Base-by-base conservation (phyloP, 129 eudicot species). In the Artemisia tridentata region DNA sequence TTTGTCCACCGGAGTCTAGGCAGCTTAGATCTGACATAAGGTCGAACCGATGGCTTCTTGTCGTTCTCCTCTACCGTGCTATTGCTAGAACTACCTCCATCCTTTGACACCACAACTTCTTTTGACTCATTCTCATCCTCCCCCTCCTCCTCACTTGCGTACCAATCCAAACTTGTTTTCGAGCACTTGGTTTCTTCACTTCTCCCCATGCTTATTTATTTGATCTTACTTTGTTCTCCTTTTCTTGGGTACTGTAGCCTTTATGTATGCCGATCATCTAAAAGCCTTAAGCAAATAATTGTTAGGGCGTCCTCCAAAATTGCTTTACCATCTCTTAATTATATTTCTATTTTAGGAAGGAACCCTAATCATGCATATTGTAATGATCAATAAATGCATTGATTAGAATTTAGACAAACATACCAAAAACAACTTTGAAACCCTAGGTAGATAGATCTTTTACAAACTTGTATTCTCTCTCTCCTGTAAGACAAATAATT, bases 1-100 rank as follows among this genome's bases (percentile, higher is more conserved):
- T 85, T 82, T 2, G 96, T 89, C 96, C 96, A 89, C 45, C 96
- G 86, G 43, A 89, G 92, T 71, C 96, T 86, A 45, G 90, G 92
- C 72, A 80, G 56, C 82, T 86, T 89, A 67, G 96, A 89, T 80
- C 92, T 81, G 50, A 84, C 88, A 74, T 89, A 89, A 72, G 96
- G 96, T 70, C 96, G 75, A 27, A 89, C 90, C n/a, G 89, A 73
- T 34, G 84, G 16, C 81, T 86, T 86, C 78, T 89, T 86, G 13
- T 84, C 88, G 17, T 68, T 89, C 81, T 86, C 96, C 58, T 86
- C 96, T 16, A 89, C 67, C 11, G 96, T 89, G 72, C 90, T 86
- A 68, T 78, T 86, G 82, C 93, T 84, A 59, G 92, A 86, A 76
- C 90, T 82, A 14, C 86, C 88, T 75, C 92, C 90, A 67, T 69